These are phyloP conservation scores for Salix caprea DNA, from an alignment of 345 rosid genomes.

Conservation along the genomic window DNA sequence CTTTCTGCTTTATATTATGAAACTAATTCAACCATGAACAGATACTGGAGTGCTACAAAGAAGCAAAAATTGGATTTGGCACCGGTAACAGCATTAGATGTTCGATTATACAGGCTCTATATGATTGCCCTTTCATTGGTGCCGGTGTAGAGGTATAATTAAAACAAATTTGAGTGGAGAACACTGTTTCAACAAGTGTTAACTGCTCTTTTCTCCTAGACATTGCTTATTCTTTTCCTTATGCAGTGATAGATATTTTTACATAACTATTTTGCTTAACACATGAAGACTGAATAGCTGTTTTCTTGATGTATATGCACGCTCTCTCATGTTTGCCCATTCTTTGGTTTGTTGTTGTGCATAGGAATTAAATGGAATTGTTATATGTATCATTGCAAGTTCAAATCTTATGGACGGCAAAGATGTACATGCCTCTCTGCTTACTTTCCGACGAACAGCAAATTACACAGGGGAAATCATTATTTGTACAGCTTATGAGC, in stretches of 20 bases:
- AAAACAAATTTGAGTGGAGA: conserved; percentile 1
- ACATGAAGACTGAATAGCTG: not conserved
- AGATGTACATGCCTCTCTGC: conserved; percentile 46
- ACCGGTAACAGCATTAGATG: conserved; percentile 57
- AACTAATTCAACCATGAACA: conserved; percentile 28
- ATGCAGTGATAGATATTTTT: not conserved
- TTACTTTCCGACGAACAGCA: conserved; percentile 58
- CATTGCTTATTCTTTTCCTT: not conserved
- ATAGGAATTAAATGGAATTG: conserved; percentile 59
- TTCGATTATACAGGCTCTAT: conserved; percentile 62
- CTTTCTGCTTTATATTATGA: conserved; percentile 11
- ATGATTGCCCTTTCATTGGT: conserved; percentile 80
- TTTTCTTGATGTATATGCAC: not conserved
- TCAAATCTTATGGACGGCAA: conserved; percentile 39
- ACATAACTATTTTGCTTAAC: not conserved
- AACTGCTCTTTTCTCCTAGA: not conserved
- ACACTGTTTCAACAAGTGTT: not conserved
- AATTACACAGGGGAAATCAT: conserved; percentile 55
- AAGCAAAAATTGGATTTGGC: conserved; percentile 91
- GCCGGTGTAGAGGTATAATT: conserved; percentile 58
- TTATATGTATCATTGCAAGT: conserved; percentile 62
- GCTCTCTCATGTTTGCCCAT: not conserved
- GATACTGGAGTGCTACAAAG: conserved; percentile 61
- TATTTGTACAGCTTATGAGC: conserved; percentile 52
- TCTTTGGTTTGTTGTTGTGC: conserved; percentile 4